A percentile compares a stretch with the other conserved stretches of the same genome.
Conservation (phyloP, 495 filamentous ascomycete species). For the Cryomyces minteri region DNA sequence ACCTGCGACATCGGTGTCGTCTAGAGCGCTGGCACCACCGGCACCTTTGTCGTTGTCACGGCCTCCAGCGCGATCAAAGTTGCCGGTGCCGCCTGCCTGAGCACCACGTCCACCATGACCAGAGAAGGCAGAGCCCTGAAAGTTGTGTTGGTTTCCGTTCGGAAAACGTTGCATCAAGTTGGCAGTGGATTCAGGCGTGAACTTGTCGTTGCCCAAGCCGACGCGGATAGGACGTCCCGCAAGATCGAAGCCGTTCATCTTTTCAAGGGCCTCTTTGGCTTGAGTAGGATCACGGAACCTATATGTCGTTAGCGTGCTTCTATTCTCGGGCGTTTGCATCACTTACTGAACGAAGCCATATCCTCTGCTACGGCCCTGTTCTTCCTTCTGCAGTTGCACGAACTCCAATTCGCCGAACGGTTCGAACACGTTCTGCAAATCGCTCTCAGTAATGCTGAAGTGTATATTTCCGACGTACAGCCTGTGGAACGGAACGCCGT, state of each 20-base stretch:
- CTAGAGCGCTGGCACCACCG: conserved; percentile 83
- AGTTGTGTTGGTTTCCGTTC: conserved; percentile 56
- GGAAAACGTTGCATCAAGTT: conserved; percentile 80
- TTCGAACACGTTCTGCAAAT: conserved; percentile 92
- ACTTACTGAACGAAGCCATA: conserved; percentile 99
- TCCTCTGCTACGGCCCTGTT: conserved; percentile 74
- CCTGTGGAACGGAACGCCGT: conserved; percentile 86
- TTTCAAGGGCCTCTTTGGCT: conserved; percentile 85
- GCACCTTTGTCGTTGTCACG: conserved; percentile 78
- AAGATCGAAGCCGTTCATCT: conserved; percentile 99
- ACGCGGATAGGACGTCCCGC: conserved; percentile 95
- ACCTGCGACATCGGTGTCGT: conserved; percentile 94
- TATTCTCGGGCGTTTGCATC: background rate
- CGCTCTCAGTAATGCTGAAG: conserved; percentile 96
- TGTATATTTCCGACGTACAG: conserved; percentile 99
- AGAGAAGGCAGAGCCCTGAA: conserved; percentile 89
- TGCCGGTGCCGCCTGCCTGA: conserved; percentile 56
- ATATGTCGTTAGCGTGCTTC: background rate
- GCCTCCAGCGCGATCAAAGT: conserved; percentile 85
- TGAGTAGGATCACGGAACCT: conserved; percentile 87
- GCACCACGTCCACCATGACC: conserved; percentile 78
- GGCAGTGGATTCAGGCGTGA: conserved; percentile 90
- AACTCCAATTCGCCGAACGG: conserved; percentile 97
- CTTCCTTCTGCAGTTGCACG: conserved; percentile 91
- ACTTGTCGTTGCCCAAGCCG: conserved; percentile 99